Base-by-base conservation (phyloP, 106 monocot genomes). In the Cymbidium sinense region DNA sequence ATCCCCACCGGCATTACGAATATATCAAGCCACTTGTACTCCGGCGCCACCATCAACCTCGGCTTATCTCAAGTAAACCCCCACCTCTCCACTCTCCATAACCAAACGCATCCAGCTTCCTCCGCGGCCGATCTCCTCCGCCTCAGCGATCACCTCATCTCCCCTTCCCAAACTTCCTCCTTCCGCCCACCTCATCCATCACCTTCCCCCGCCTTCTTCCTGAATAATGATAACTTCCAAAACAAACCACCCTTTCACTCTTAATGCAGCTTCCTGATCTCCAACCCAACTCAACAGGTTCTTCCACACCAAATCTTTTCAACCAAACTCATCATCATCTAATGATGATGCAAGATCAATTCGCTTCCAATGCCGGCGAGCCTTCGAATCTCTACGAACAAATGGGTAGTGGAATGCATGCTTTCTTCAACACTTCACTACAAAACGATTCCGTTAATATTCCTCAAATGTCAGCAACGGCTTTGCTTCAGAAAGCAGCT, bases 381-480 rank as follows among this genome's bases (percentile, higher is more conserved):
- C 88, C 83, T 33, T 34, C 88, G 0, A 82, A 47, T 47, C 47
- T 93, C 76, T 78, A 82, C 41, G 83, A 85, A 34, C 84, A 88
- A 78, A 25, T 70, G 31, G 55, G 35, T 50, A 20, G 50, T 3
- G 73, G 80, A 35, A 52, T 86, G 35, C 73, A 80, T 10, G 76
- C 85, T 69, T 50, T 86, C 76, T 81, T 64, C 33, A 78, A 86
- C 80, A 54, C 83, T 28, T 67, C 87, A 9, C 43, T 81, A 21
- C 84, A 84, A 7, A 80, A 77, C 39, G 88, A 84, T 2, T 44
- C 85, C 1, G 70, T 82, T n/a, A 47, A 47, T 47, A 84, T 91
- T 37, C 91, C 91, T 25, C 96, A 96, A 78, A 96, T 96, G 96
- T 96, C 96, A 2, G 93, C 96, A 31, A 95, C 95, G 0, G 90